phyloP scores from a whole-genome alignment of 2,329 filamentous ascomycete genomes.

The Fusarium sacchari region DNA sequence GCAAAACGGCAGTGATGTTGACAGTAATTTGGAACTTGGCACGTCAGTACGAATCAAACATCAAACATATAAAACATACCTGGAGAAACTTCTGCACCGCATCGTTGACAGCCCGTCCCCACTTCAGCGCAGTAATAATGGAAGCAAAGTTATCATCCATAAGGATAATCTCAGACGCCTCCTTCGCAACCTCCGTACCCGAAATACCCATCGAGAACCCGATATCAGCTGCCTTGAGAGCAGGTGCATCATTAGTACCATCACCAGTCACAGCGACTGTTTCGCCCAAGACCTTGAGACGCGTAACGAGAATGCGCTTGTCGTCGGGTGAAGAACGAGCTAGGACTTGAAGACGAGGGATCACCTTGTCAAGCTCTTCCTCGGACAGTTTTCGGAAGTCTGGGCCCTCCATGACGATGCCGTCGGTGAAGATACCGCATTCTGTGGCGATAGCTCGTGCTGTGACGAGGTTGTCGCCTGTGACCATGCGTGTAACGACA shows the following conservation, averaged over 20 bases:
- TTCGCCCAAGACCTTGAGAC: conserved; percentile 76
- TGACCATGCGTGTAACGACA: conserved; percentile 86
- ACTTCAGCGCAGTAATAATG: conserved; percentile 83
- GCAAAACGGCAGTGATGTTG: conserved; percentile 87
- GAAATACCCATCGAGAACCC: conserved; percentile 89
- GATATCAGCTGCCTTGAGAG: conserved; percentile 82
- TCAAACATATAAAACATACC: not conserved
- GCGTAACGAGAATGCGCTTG: conserved; percentile 76
- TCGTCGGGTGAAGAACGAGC: conserved; percentile 81
- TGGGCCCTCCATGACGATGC: conserved; percentile 80
- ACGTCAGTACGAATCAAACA: rapidly evolving
- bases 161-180: conserved; percentile 84
- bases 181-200: conserved; percentile 85
- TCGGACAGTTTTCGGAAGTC: conserved; percentile 78
- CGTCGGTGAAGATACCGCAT: conserved; percentile 78
- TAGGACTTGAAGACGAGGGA: conserved; percentile 75
- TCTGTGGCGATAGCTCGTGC: conserved; percentile 82
- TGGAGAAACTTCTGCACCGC: conserved; percentile 81
- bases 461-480: conserved; percentile 82
- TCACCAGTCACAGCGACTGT: conserved; percentile 86
- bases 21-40: conserved; percentile 78
- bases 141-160: conserved; percentile 91
- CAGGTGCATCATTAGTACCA: conserved; percentile 85
- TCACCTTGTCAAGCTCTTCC: conserved; percentile 71
- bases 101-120: conserved; percentile 82